Base-by-base conservation (phyloP, 345 rosid species). In the Bruguiera gymnorhiza region DNA sequence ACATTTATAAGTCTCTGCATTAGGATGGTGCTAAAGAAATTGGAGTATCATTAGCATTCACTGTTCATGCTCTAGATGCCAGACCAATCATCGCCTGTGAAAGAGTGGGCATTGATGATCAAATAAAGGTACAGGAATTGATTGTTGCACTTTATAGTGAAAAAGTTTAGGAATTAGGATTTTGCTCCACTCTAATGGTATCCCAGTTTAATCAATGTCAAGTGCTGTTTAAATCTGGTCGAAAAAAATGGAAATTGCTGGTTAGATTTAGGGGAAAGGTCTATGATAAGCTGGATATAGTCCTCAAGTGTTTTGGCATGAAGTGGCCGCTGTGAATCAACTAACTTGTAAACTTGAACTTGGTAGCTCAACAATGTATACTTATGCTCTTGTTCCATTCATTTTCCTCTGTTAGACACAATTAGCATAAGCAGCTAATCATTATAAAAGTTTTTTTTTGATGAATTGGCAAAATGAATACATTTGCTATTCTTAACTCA, bases 1-100 rank as follows among this genome's bases (percentile, higher is more conserved):
- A 73, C 61, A 59, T 57, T 74, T 59, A 34, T 34, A 55, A 43
- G 63, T 74, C 60, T 68, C 57, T 82, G 60, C 69, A 62, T 36
- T 86, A 94, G 97, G 97, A 88, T 81, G 98, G 98, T 73, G 97
- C 78, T 46, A 57, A 73, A 75, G 93, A 88, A 77, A 89, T 97
- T 15, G 99, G 99, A 80, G 96, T 94, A 27, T 91, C 99, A 37
- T 75, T 91, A 80, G 97, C 96, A 54, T 94, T 88, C 78, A 88
- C 96, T 4, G 87, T 91, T 34, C 89, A 86, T 54, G 91, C 88
- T 61, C 69, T 94, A 68, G 97, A 94, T 87, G 85, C 97, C 73
- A 97, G 98, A 67, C 93, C 98, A 32, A 81, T 94, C 74, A 87
- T 94, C 85, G 89, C 96, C 64, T 55, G 57, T 65, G 75, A 83